These are phyloP conservation scores for Lichtheimia hyalospora DNA, from an alignment of 371 early-diverging fungal species.

Conservation along the genomic window DNA sequence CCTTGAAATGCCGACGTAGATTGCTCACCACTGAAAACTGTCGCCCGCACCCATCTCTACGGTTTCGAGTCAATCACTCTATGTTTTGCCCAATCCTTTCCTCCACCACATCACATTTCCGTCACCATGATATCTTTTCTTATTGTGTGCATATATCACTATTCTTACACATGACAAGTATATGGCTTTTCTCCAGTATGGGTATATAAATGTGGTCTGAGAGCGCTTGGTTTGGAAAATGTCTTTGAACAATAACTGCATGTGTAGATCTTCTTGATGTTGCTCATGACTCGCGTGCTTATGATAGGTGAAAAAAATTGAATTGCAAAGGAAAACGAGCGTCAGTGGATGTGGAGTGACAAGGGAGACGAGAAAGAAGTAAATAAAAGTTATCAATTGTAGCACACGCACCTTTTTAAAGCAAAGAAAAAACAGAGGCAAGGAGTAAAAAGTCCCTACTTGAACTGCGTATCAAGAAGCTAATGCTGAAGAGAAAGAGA, in stretches of 20 bases:
- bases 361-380: too few relatives aligned
- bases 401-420: too few relatives aligned
- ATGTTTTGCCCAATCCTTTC: background rate
- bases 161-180: slow-evolving; percentile 13
- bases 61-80: background rate
- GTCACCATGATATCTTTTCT: too few relatives aligned
- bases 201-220: slow-evolving; percentile 13
- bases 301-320: too few relatives aligned
- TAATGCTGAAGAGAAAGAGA: too few relatives aligned
- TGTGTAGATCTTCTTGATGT: slow-evolving; percentile 6
- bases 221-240: slow-evolving; percentile 17
- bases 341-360: too few relatives aligned
- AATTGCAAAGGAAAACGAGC: too few relatives aligned
- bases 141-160: background rate
- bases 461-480: too few relatives aligned
- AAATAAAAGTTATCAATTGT: too few relatives aligned
- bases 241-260: slow-evolving; percentile 13
- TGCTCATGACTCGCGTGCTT: background rate
- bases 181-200: slow-evolving; percentile 24
- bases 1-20: slow-evolving; percentile 12
- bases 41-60: slow-evolving; percentile 4
- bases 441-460: too few relatives aligned
- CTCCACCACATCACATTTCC: too few relatives aligned
- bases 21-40: slow-evolving; percentile 15
- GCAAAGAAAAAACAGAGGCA: too few relatives aligned